Conservation (phyloP, 176 grass and related monocot species). For the Olyra latifolia region DNA sequence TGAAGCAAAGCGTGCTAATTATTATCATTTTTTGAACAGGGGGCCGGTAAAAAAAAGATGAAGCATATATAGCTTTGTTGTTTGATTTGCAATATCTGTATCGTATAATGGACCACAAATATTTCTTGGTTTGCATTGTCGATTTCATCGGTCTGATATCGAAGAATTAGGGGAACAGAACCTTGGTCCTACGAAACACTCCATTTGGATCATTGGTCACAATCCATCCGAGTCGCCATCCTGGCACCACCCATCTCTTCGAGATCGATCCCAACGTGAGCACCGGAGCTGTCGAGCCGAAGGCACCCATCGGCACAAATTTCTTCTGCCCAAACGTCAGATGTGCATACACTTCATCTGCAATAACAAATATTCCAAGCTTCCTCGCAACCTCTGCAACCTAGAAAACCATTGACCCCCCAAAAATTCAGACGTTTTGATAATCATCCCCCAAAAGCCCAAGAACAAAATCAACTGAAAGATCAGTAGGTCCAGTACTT, state of each 20-base stretch:
- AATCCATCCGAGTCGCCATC: slow-evolving; percentile 93
- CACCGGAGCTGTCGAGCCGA: slow-evolving; percentile 52
- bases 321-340: slow-evolving; percentile 53
- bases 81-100: not conserved
- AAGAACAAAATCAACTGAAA: not conserved
- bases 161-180: not conserved
- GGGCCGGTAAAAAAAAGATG: no score
- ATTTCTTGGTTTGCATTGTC: not conserved
- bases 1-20: not conserved
- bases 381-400: slow-evolving; percentile 54
- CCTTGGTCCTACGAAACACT: slow-evolving; percentile 63
- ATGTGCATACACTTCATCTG: slow-evolving; percentile 75
- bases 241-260: slow-evolving; percentile 78
- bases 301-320: slow-evolving; percentile 67
- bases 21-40: no score
- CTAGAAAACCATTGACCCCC: slow-evolving; percentile 23
- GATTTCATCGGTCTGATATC: not conserved
- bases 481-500: slow-evolving; percentile 4
- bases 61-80: no score
- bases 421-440: not conserved
- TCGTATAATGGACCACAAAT: not conserved
- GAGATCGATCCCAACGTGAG: slow-evolving; percentile 71
- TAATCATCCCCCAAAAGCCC: not conserved
- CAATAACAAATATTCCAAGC: slow-evolving; percentile 73
- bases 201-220: slow-evolving; percentile 45